These are phyloP conservation scores for Stachybotrys chartarum DNA, from an alignment of 2,329 filamentous ascomycete genomes.

Conservation along the genomic window DNA sequence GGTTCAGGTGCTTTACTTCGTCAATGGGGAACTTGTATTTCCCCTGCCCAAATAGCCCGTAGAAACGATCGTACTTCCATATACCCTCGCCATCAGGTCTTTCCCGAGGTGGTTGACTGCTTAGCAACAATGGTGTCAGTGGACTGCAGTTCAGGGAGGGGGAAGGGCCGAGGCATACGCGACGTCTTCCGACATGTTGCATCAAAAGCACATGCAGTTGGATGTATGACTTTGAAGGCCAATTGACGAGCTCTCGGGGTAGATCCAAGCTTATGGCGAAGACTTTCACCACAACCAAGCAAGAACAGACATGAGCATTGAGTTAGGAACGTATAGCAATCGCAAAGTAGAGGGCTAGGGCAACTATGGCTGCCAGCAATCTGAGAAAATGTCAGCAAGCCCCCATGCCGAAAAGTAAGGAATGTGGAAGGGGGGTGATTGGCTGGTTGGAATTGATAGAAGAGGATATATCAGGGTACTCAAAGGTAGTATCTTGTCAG, in stretches of 20 bases:
- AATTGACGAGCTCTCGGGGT: too few relatives aligned
- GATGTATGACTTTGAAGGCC: not conserved
- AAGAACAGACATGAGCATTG: not conserved
- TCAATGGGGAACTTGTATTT: constrained; percentile 75
- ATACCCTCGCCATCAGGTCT: constrained; percentile 14
- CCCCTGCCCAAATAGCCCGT: constrained; percentile 59
- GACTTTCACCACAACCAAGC: too few relatives aligned
- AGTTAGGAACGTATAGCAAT: too few relatives aligned
- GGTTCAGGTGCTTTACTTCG: constrained; percentile 42
- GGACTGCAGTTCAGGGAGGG: not conserved
- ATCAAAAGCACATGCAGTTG: not conserved
- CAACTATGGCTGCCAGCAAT: not conserved
- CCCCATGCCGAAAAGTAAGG: not conserved
- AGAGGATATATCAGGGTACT: too few relatives aligned
- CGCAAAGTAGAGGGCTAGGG: too few relatives aligned
- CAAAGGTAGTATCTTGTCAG: too few relatives aligned
- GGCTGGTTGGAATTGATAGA: not conserved
- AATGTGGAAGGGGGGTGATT: not conserved
- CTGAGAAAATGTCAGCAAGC: not conserved
- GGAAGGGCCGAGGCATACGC: not conserved
- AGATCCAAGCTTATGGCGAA: too few relatives aligned
- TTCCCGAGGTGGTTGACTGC: not conserved
- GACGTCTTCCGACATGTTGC: not conserved
- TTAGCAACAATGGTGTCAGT: not conserved
- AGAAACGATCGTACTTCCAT: constrained; percentile 61